phyloP scores from a whole-genome alignment of 2,329 filamentous ascomycete species.

The Neurospora sp. region DNA sequence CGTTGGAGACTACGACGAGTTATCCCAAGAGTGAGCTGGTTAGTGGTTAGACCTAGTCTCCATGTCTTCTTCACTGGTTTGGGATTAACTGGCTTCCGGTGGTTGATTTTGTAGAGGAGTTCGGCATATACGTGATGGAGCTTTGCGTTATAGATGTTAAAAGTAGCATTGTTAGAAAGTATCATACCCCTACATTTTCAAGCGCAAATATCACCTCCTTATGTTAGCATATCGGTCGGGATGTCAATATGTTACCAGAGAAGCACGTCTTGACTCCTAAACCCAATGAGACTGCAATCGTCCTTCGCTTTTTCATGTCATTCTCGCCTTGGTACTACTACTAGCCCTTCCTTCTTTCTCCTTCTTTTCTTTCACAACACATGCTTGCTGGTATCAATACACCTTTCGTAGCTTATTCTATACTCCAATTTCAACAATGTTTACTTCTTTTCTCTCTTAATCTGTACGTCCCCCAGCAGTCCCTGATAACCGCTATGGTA shows the following conservation, averaged over 20 bases:
- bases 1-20: constrained; percentile 8
- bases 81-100: neutral
- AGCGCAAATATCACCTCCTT: neutral
- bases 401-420: neutral
- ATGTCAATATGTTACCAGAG: neutral
- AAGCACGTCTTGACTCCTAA: too few species aligned
- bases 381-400: neutral
- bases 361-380: neutral
- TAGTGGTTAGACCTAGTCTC: constrained; percentile 5
- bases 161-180: neutral
- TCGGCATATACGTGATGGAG: neutral
- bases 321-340: neutral
- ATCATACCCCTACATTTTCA: neutral
- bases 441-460: too few species aligned
- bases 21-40: constrained; percentile 10
- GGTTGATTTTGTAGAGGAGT: neutral
- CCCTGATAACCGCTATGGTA: too few species aligned
- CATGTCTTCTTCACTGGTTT: neutral
- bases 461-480: too few species aligned
- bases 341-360: neutral
- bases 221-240: neutral
- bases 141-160: neutral
- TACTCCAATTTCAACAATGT: neutral
- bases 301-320: neutral
- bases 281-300: neutral